phyloP scores from a whole-genome alignment of 2,329 filamentous ascomycete species.

The Nothophoma quercina region DNA sequence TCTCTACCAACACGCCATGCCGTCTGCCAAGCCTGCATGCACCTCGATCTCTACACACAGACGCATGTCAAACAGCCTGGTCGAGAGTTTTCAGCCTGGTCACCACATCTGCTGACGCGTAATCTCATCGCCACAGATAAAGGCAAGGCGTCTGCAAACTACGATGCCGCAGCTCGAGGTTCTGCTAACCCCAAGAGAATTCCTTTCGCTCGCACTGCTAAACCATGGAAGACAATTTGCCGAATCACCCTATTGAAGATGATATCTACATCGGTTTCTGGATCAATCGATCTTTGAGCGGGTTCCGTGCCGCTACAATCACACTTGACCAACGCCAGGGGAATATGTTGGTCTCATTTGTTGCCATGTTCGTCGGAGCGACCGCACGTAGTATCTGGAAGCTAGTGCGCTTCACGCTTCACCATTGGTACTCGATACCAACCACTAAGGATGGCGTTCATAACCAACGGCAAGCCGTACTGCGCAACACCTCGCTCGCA shows the following conservation, averaged over 20 bases:
- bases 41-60: no score
- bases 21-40: no score
- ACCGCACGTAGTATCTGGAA: constrained; percentile 25
- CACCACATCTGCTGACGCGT: no score
- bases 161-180: no score
- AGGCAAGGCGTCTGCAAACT: no score
- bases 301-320: constrained; percentile 21
- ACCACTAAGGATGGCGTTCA: constrained; percentile 35
- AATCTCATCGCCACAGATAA: no score
- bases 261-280: constrained; percentile 22
- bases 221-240: neutral
- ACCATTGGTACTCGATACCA: constrained; percentile 8
- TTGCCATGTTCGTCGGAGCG: constrained; percentile 25
- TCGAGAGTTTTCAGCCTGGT: no score
- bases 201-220: neutral
- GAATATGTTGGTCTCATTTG: constrained; percentile 26
- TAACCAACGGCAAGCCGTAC: constrained; percentile 43
- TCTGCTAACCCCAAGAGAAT: neutral
- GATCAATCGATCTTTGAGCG: constrained; percentile 21
- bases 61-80: no score
- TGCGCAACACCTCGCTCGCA: constrained; percentile 37
- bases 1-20: no score
- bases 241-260: neutral
- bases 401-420: constrained; percentile 20
- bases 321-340: constrained; percentile 21